These are phyloP conservation scores for Neofusicoccum parvum DNA, from an alignment of 2,329 filamentous ascomycete genomes.

Conservation along the genomic window DNA sequence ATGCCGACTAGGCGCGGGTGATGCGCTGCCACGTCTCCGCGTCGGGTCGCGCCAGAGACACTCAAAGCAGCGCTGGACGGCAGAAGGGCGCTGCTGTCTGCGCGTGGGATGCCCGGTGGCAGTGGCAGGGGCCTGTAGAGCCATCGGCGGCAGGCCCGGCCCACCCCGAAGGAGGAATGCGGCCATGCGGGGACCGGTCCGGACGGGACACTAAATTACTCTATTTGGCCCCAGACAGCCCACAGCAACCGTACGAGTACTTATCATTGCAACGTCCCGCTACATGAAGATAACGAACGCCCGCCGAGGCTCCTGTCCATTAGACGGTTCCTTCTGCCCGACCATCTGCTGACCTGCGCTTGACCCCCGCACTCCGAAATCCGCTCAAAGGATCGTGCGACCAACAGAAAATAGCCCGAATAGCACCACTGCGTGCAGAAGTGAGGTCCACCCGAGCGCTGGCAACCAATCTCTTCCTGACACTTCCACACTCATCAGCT, in stretches of 20 bases:
- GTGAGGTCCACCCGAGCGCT: too few species aligned
- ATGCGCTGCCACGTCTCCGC: background rate
- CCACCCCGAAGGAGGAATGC: background rate
- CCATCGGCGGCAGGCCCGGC: background rate
- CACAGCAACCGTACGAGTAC: background rate
- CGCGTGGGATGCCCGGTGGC: background rate
- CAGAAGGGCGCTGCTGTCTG: too few species aligned
- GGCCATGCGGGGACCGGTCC: background rate
- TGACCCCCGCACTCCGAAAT: too few species aligned
- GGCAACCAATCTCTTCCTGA: background rate
- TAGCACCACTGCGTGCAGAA: background rate
- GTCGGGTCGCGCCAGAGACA: background rate
- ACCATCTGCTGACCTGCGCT: too few species aligned
- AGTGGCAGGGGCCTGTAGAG: too few species aligned
- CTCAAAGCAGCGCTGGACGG: background rate
- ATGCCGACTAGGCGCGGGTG: background rate
- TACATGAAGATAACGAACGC: background rate
- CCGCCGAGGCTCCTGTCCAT: background rate
- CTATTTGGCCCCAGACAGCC: background rate
- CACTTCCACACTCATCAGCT: background rate
- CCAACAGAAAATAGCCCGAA: background rate
- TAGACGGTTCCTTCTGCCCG: too few species aligned
- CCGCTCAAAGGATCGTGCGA: background rate
- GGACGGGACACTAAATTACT: background rate
- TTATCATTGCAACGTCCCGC: background rate